Evolutionary conservation across 148 eudicot genomes (phyloP).

Genomic region (Suaeda aralocaspica): DNA sequence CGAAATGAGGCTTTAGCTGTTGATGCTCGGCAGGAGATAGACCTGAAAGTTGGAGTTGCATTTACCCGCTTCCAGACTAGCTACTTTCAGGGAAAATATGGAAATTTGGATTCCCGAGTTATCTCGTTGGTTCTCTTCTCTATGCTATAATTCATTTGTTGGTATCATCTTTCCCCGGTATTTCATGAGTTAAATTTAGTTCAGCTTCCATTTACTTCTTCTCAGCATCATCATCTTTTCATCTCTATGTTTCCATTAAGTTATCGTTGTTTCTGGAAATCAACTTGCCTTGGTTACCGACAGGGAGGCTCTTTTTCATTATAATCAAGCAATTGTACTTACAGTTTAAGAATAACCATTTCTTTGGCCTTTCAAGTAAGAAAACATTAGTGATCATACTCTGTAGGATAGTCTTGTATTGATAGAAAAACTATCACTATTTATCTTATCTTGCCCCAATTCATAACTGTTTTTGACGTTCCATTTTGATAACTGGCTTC

Average conservation of each 20-base stretch:
- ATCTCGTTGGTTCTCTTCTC: slow-evolving; percentile 73
- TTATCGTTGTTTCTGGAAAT: neutral
- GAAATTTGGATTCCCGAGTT: slow-evolving; percentile 93
- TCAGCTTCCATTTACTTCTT: neutral
- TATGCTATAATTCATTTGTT: slow-evolving; percentile 18
- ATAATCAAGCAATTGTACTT: neutral
- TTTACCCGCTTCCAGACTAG: slow-evolving; percentile 87
- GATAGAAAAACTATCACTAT: neutral
- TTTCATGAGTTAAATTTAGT: neutral
- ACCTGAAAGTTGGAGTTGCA: slow-evolving; percentile 97
- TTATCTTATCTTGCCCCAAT: neutral
- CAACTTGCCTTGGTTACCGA: neutral
- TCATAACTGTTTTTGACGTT: neutral
- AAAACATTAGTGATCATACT: neutral
- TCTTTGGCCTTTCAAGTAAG: neutral
- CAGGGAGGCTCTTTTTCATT: neutral
- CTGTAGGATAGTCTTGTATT: neutral
- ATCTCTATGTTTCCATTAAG: neutral
- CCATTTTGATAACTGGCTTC: neutral
- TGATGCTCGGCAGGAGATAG: slow-evolving; percentile 98
- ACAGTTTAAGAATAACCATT: neutral
- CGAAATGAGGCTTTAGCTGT: slow-evolving; percentile 85
- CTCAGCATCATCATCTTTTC: neutral
- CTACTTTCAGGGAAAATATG: slow-evolving; percentile 93
- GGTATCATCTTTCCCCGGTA: slow-evolving; percentile 14